Evolutionary conservation across 1,139 yeast genomes (phyloP), one percentile per base, ranked within the genome.

Genomic region (Scheffersomyces insectosa): DNA sequence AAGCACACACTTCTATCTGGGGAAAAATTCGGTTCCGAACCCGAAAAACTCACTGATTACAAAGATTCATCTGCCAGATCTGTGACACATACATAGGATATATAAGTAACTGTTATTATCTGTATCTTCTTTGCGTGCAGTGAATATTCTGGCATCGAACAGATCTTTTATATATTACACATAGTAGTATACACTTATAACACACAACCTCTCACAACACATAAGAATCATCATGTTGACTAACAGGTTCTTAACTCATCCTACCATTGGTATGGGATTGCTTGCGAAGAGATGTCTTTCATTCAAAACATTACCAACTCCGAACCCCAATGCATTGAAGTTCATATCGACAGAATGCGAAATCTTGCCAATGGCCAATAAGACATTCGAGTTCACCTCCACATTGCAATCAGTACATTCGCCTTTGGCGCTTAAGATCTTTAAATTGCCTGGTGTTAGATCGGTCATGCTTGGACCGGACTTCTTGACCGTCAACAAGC

Each of bases 311-410:
- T 57, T 63, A 34, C 65, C 87, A 3, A 93, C 99, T 0, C 99
- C 99, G 3, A 93, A 93, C 57, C 91, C 83, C 34, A 88, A 93
- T 63, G 98, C 99, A 0, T 70, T 93, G 47, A 93, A 93, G 67
- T 93, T 90, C 55, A 64, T 78, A 11, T 70, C 82, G 2, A 69
- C 68, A 15, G 79, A 77, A 41, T 62, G 60, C 42, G 55, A 59
- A 11, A 75, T 80, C 47, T 67, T 88, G 16, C 97, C 99, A 1
- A 75, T 87, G 6, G 82, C 79, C 39, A 72, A 76, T 42, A 77
- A 77, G 52, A 74, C 83, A 3, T 79, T 78, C 47, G 82, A 88
- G 68, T 84, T 84, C 62, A 71, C 89, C 25, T 77, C 83, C 43
- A 81, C 96, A 5, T 66, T 86, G 46, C 83, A 83, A 58, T 82